These are phyloP conservation scores for Penicillium vulpinum DNA, from an alignment of 2,329 filamentous ascomycete genomes.

Conservation along the genomic window DNA sequence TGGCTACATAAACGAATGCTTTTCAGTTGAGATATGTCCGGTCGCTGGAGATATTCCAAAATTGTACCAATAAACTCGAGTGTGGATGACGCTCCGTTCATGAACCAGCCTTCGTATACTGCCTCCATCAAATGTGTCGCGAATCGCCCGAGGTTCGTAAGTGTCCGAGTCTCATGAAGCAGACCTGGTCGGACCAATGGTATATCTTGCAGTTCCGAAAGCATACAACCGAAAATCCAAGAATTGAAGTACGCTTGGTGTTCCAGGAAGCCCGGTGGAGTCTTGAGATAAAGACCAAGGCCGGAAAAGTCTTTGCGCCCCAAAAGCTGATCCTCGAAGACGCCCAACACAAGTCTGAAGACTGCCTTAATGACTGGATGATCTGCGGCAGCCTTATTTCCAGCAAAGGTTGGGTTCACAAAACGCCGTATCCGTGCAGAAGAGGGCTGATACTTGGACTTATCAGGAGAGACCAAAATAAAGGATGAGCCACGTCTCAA, in stretches of 20 bases:
- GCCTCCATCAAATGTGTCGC: constrained; percentile 80
- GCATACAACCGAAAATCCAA: constrained; percentile 74
- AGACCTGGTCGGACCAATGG: constrained; percentile 71
- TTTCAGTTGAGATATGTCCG: constrained; percentile 78
- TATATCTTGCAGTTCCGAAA: constrained; percentile 68
- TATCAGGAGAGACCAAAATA: constrained; percentile 76
- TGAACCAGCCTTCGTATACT: constrained; percentile 94
- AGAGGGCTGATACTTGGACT: constrained; percentile 58
- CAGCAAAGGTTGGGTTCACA: constrained; percentile 59
- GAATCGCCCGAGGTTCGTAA: constrained; percentile 84
- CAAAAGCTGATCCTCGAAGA: constrained; percentile 85
- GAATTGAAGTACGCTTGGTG: constrained; percentile 96
- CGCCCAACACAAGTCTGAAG: constrained; percentile 71
- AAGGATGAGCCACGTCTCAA: constrained; percentile 86
- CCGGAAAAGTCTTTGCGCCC: constrained; percentile 87
- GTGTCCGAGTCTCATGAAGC: constrained; percentile 75
- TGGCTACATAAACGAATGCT: constrained; percentile 88
- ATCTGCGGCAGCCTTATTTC: constrained; percentile 53
- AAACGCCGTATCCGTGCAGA: constrained; percentile 64
- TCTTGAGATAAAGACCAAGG: constrained; percentile 79
- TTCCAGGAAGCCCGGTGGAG: constrained; percentile 89
- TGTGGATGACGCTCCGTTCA: constrained; percentile 78
- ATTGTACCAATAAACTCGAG: constrained; percentile 84
- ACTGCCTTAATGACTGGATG: constrained; percentile 74
- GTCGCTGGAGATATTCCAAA: constrained; percentile 83